phyloP scores from a whole-genome alignment of 164 flowering plant genomes.

The Berberis thunbergii region DNA sequence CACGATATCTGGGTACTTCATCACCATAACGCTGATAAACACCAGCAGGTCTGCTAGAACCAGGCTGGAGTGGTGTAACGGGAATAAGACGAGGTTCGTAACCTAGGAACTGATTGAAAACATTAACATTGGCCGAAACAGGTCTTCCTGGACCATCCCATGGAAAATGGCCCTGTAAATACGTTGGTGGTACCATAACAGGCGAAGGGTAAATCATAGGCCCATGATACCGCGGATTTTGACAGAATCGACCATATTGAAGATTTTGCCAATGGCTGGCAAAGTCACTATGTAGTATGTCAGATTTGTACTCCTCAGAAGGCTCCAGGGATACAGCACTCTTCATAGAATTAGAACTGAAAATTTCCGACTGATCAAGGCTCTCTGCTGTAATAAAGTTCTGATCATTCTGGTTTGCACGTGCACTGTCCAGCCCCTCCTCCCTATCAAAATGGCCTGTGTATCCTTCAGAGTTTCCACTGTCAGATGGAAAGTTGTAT shows the following conservation, averaged over 20 bases:
- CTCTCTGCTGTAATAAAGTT: slow-evolving; percentile 39
- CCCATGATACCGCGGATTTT: slow-evolving; percentile 39
- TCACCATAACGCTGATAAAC: slow-evolving; percentile 62
- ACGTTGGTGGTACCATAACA: slow-evolving; percentile 61
- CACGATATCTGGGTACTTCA: slow-evolving; percentile 81
- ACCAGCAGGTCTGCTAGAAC: slow-evolving; percentile 48
- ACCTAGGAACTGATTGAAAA: slow-evolving; percentile 49
- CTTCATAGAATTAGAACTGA: slow-evolving; percentile 20
- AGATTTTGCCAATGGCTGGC: slow-evolving; percentile 81
- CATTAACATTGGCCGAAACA: slow-evolving; percentile 39
- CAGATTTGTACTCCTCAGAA: slow-evolving; percentile 43
- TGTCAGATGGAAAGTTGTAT: slow-evolving; percentile 50
- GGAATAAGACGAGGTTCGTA: slow-evolving; percentile 69
- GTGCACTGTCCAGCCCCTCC: slow-evolving; percentile 30
- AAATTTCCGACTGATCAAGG: slow-evolving; percentile 38
- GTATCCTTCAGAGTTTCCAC: slow-evolving; percentile 41
- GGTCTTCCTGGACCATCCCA: slow-evolving; percentile 98
- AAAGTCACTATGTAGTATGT: slow-evolving; percentile 89
- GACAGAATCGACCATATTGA: slow-evolving; percentile 82
- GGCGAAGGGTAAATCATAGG: slow-evolving; percentile 57
- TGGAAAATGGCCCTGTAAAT: slow-evolving; percentile 73
- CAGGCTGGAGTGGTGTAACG: slow-evolving; percentile 59
- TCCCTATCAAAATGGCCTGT: slow-evolving; percentile 41
- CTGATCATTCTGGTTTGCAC: slow-evolving; percentile 31
- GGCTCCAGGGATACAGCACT: slow-evolving; percentile 31